Evolutionary conservation across 2,329 filamentous ascomycete species (phyloP).

Genomic region (Tricladium varicosporioides): DNA sequence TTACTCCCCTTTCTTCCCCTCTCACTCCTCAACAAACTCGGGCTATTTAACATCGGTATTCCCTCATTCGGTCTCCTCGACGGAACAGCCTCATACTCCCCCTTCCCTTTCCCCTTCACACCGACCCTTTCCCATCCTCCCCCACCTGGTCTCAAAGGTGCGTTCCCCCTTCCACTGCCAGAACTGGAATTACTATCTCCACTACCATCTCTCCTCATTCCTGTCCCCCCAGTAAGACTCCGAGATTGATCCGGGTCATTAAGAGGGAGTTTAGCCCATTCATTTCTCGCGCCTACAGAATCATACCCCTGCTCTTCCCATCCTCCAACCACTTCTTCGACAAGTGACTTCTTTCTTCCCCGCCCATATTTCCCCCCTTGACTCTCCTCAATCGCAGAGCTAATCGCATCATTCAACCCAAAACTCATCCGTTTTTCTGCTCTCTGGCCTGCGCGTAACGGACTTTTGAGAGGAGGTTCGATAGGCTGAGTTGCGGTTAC

Average conservation of each 20-base stretch:
- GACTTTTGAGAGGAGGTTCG: neutral
- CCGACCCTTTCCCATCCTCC: neutral
- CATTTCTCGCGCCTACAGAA: neutral
- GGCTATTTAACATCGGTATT: neutral
- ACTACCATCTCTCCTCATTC: too few species aligned
- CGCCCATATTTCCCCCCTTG: neutral
- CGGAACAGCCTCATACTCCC: neutral
- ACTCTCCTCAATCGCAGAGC: neutral
- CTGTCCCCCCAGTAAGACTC: too few species aligned
- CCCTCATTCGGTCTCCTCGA: neutral
- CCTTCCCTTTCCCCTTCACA: neutral
- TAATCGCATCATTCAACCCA: constrained; percentile 6
- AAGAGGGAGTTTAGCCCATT: neutral
- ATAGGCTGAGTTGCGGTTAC: neutral
- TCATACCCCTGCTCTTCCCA: neutral
- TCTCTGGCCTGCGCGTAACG: neutral
- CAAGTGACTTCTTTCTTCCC: constrained; percentile 3
- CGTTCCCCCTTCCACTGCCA: too few species aligned
- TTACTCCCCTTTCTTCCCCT: constrained; percentile 2
- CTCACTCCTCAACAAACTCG: neutral
- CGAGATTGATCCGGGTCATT: too few species aligned
- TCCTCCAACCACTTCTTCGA: neutral
- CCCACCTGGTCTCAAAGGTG: too few species aligned
- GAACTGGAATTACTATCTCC: too few species aligned
- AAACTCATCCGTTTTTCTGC: neutral